Conservation (phyloP, 768 basidiomycete genomes). For the Cystoderma amianthinum region DNA sequence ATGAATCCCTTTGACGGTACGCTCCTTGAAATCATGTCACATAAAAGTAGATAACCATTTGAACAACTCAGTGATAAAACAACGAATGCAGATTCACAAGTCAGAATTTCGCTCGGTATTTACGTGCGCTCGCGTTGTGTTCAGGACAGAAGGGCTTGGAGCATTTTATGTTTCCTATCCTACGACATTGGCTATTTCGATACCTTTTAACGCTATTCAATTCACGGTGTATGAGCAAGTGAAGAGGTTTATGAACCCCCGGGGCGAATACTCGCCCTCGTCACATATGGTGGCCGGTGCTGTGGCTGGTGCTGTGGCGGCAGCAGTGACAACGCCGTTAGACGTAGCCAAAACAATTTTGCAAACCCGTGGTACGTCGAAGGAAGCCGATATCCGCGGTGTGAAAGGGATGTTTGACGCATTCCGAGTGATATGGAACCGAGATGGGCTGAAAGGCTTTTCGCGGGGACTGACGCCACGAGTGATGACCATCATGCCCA, state of each 20-base stretch:
- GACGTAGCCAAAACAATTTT: constrained; percentile 97
- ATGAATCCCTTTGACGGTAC: constrained; percentile 99
- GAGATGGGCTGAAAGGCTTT: constrained; percentile 85
- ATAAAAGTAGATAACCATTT: too few species aligned
- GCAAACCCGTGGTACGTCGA: constrained; percentile 90
- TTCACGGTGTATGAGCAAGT: constrained; percentile 95
- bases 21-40: constrained; percentile 13
- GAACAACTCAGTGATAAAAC: constrained; percentile 98
- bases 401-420: constrained; percentile 85
- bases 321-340: constrained; percentile 91
- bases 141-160: constrained; percentile 73
- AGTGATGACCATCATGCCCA: constrained; percentile 92
- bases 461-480: constrained; percentile 84
- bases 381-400: constrained; percentile 77
- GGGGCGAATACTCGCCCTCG: constrained; percentile 82
- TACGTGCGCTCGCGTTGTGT: constrained; percentile 81
- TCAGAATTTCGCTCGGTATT: constrained; percentile 86
- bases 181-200: constrained; percentile 92
- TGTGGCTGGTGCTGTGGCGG: constrained; percentile 88
- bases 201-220: constrained; percentile 98
- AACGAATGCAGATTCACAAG: constrained; percentile 97
- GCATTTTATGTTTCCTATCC: constrained; percentile 99
- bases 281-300: constrained; percentile 93
- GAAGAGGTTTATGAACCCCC: constrained; percentile 81
- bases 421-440: constrained; percentile 77